Percentiles rank a stretch among this genome's conserved stretches.
These are phyloP conservation scores for Xylaria sp. DNA, from an alignment of 2,329 filamentous ascomycete species.

Conservation along the genomic window DNA sequence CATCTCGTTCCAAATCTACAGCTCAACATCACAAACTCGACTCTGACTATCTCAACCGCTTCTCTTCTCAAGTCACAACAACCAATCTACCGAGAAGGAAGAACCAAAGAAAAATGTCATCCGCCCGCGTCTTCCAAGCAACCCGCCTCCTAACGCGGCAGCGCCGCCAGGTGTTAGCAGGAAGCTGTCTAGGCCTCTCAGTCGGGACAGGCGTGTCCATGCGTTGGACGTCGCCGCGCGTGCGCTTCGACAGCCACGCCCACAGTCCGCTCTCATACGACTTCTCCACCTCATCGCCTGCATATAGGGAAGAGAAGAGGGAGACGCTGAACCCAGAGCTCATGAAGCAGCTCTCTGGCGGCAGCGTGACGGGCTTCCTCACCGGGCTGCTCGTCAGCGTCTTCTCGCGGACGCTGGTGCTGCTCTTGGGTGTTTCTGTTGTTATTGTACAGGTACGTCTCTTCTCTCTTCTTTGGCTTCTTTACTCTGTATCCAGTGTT, in stretches of 20 bases:
- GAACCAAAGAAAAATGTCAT: slow-evolving; percentile 34
- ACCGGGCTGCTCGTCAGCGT: slow-evolving; percentile 72
- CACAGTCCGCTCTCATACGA: background rate
- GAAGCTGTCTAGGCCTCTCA: slow-evolving; percentile 51
- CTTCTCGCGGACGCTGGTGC: slow-evolving; percentile 75
- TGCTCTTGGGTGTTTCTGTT: slow-evolving; percentile 73
- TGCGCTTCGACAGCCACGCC: slow-evolving; percentile 37
- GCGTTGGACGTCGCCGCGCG: slow-evolving; percentile 32
- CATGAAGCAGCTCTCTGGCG: slow-evolving; percentile 63
- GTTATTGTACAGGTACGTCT: slow-evolving; percentile 67
- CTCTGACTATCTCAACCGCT: background rate
- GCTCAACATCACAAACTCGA: background rate
- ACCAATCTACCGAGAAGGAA: slow-evolving; percentile 1
- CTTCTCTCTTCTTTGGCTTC: background rate
- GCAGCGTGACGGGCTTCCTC: slow-evolving; percentile 67
- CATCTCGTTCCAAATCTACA: background rate
- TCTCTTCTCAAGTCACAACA: background rate
- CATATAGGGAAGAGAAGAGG: slow-evolving; percentile 16
- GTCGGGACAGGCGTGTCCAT: slow-evolving; percentile 48
- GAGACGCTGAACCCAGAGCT: slow-evolving; percentile 49
- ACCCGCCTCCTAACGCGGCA: slow-evolving; percentile 30
- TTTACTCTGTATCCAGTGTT: background rate
- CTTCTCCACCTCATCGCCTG: slow-evolving; percentile 36
- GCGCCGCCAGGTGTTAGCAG: slow-evolving; percentile 45
- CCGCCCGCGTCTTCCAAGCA: slow-evolving; percentile 38